A percentile compares a stretch with the other conserved stretches of the same genome.
phyloP scores from a whole-genome alignment of 768 basidiomycete genomes.

The Xerocomellus chrysenteron region DNA sequence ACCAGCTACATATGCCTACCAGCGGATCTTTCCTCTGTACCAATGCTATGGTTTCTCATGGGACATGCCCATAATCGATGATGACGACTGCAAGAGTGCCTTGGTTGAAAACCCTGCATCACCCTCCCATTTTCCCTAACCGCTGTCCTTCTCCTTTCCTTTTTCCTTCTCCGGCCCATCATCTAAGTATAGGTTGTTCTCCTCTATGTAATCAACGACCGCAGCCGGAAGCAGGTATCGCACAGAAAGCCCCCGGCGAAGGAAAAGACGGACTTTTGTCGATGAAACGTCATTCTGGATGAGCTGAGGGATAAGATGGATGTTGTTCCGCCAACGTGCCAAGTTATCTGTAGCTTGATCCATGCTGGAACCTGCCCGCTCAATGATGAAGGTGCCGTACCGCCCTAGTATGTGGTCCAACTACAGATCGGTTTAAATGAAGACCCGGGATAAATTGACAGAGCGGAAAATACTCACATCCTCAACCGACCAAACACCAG shows the following conservation, averaged over 20 bases:
- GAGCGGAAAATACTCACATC: constrained; percentile 63
- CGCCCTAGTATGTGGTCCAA: constrained; percentile 94
- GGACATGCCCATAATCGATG: neutral
- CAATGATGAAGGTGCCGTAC: constrained; percentile 93
- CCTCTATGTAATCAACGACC: constrained; percentile 93
- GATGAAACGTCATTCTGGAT: constrained; percentile 98
- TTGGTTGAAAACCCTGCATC: constrained; percentile 12
- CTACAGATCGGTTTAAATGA: constrained; percentile 40
- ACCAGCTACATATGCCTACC: neutral
- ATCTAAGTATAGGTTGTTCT: constrained; percentile 73
- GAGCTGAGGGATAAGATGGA: constrained; percentile 88
- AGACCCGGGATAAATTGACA: constrained; percentile 6
- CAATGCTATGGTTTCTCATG: neutral
- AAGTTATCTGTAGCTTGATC: constrained; percentile 75
- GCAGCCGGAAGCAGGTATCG: constrained; percentile 88
- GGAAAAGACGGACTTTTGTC: constrained; percentile 84
- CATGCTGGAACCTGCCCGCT: constrained; percentile 92
- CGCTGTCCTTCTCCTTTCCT: constrained; percentile 36
- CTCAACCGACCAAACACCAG: constrained; percentile 93
- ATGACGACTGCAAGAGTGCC: constrained; percentile 6
- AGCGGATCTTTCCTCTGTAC: neutral
- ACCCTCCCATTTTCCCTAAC: constrained; percentile 29
- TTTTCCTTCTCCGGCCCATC: constrained; percentile 46
- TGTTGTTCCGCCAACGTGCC: constrained; percentile 77
- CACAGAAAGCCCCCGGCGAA: constrained; percentile 76